Conservation (phyloP, 352 stramenopile species). For the Phytophthora kernoviae region DNA sequence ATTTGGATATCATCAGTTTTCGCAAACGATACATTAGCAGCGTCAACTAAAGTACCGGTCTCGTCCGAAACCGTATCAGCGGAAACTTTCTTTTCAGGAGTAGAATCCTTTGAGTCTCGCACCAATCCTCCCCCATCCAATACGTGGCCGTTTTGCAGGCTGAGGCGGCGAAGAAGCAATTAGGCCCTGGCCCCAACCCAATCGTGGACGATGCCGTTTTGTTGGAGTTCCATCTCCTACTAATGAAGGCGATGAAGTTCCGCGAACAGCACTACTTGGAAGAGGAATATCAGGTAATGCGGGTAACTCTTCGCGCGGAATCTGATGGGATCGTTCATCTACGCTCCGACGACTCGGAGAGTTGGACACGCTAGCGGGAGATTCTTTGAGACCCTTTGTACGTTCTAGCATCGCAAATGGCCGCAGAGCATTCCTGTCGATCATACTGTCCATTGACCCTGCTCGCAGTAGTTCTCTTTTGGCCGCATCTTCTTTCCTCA, state of each 20-base stretch:
- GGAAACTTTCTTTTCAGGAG: slow-evolving; percentile 15
- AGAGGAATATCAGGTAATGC: slow-evolving; percentile 71
- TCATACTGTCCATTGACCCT: slow-evolving; percentile 30
- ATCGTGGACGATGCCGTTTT: slow-evolving; percentile 64
- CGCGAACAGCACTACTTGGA: slow-evolving; percentile 25
- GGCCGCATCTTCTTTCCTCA: slow-evolving; percentile 25
- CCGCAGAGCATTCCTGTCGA: slow-evolving; percentile 16
- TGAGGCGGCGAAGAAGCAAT: slow-evolving; percentile 64
- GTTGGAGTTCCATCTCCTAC: slow-evolving; percentile 40
- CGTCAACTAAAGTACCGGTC: slow-evolving; percentile 3
- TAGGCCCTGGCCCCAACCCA: slow-evolving; percentile 88
- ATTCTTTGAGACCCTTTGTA: slow-evolving; percentile 22
- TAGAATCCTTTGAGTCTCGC: slow-evolving; percentile 33
- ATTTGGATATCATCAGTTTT: slow-evolving; percentile 11
- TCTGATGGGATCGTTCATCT: slow-evolving; percentile 2
- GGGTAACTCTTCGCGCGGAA: slow-evolving; percentile 56
- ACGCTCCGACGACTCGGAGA: slow-evolving; percentile 21
- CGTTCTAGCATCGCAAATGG: slow-evolving; percentile 14
- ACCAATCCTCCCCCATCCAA: slow-evolving; percentile 87
- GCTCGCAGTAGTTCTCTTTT: slow-evolving; percentile 31
- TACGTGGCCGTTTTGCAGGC: slow-evolving; percentile 72
- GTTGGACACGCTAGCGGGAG: slow-evolving; percentile 15
- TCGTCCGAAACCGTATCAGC: slow-evolving; percentile 5
- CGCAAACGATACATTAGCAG: slow-evolving; percentile 5
- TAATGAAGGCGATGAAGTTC: slow-evolving; percentile 15